These are phyloP conservation scores for Quercus agrifolia DNA, from an alignment of 306 rosid species.

Conservation along the genomic window DNA sequence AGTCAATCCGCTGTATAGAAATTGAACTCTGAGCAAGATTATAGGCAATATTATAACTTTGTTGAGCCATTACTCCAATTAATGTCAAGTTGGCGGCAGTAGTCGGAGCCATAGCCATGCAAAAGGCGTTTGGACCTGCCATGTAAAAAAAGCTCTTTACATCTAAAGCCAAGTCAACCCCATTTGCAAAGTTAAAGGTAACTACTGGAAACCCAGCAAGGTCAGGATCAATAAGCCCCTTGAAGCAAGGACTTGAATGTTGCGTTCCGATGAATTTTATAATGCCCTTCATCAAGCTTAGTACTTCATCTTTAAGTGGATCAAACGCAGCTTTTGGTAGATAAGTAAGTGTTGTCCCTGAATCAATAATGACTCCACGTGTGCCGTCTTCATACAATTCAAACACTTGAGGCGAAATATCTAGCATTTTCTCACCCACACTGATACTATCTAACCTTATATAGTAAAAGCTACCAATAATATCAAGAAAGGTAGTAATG, in stretches of 20 bases:
- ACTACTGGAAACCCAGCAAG: too few relatives aligned
- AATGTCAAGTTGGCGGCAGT: not conserved
- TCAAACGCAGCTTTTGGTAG: too few relatives aligned
- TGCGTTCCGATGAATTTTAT: not conserved
- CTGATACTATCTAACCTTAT: slow-evolving; percentile 43
- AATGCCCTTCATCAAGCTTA: not conserved
- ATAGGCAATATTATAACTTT: slow-evolving; percentile 43
- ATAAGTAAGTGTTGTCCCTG: too few relatives aligned
- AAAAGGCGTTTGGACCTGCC: not conserved
- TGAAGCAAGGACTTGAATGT: slow-evolving; percentile 23
- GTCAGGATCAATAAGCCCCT: not conserved
- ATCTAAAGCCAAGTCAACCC: not conserved
- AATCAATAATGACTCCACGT: slow-evolving; percentile 30
- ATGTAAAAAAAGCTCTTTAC: not conserved
- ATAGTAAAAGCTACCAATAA: slow-evolving; percentile 13
- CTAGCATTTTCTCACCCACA: slow-evolving; percentile 32
- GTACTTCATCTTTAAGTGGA: too few relatives aligned
- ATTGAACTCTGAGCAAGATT: slow-evolving; percentile 11
- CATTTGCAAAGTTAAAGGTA: too few relatives aligned
- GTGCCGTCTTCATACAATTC: slow-evolving; percentile 17
- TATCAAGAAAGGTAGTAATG: slow-evolving; percentile 20
- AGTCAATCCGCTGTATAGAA: slow-evolving; percentile 40
- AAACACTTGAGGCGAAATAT: slow-evolving; percentile 18
- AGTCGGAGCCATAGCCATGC: slow-evolving; percentile 26
- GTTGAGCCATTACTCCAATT: slow-evolving; percentile 38